Evolutionary conservation across 2,329 filamentous ascomycete genomes (phyloP).

Genomic region (Ilyonectria destructans): DNA sequence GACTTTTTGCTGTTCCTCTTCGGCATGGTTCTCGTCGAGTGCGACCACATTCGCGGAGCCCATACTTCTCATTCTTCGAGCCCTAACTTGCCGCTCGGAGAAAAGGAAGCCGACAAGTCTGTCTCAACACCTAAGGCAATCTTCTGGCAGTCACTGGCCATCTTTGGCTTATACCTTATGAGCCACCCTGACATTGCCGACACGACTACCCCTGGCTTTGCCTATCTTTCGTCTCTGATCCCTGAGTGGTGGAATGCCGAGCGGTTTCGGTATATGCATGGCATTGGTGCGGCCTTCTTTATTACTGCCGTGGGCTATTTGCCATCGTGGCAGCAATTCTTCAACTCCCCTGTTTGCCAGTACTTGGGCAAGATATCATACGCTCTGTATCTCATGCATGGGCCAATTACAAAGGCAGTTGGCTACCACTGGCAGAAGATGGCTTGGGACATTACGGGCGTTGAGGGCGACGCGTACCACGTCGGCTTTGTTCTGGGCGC

Average conservation of each 20-base stretch:
- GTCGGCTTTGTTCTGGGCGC: conserved; percentile 64
- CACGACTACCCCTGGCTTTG: conserved; percentile 69
- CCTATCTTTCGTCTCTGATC: conserved; percentile 63
- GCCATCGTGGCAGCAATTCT: conserved; percentile 64
- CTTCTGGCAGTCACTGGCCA: conserved; percentile 61
- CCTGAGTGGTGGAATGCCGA: conserved; percentile 66
- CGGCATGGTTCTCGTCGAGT: conserved; percentile 70
- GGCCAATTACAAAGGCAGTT: conserved; percentile 67
- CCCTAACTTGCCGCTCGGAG: conserved; percentile 45
- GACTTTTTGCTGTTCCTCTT: conserved; percentile 70
- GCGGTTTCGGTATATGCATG: conserved; percentile 72
- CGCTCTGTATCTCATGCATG: conserved; percentile 75
- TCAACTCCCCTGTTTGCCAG: conserved; percentile 66
- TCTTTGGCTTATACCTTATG: conserved; percentile 69
- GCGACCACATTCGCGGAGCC: conserved; percentile 66
- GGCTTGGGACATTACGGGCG: conserved; percentile 65
- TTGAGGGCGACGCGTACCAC: conserved; percentile 63
- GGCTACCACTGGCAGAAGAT: conserved; percentile 68
- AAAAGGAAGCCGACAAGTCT: conserved; percentile 34
- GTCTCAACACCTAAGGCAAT: conserved; percentile 35
- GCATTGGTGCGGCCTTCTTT: conserved; percentile 67
- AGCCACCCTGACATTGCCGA: conserved; percentile 56
- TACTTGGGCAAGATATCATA: conserved; percentile 76
- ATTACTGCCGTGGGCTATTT: conserved; percentile 66
- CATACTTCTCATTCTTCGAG: conserved; percentile 52